Conservation (phyloP, 306 rosid genomes). For the Vachellia collinsii region DNA sequence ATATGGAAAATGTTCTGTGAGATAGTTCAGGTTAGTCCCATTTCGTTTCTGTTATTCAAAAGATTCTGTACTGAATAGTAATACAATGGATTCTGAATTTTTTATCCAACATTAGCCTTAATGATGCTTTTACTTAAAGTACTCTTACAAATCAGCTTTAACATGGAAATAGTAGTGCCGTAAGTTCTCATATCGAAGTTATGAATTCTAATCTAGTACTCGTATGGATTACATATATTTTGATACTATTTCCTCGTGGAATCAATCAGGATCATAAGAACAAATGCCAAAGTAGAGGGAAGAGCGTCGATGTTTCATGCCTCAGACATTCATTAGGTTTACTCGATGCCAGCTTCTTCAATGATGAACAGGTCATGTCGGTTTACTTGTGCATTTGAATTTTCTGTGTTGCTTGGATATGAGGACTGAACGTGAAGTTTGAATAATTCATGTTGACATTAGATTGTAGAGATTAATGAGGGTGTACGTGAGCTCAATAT, state of each 20-base stretch:
- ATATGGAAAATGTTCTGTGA: constrained; percentile 47
- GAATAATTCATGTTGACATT: constrained; percentile 1
- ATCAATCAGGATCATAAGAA: constrained; percentile 58
- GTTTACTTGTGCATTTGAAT: neutral
- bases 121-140: neutral
- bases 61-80: too few relatives aligned
- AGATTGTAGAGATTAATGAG: constrained; percentile 52
- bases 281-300: constrained; percentile 28
- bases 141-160: neutral
- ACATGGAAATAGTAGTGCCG: constrained; percentile 6
- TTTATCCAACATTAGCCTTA: neutral
- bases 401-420: neutral
- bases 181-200: neutral
- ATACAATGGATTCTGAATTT: too few relatives aligned
- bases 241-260: neutral
- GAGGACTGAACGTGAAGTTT: constrained; percentile 11
- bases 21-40: constrained; percentile 38
- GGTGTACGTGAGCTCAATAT: constrained; percentile 48
- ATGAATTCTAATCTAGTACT: constrained; percentile 7
- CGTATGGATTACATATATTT: constrained; percentile 1
- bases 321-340: constrained; percentile 51
- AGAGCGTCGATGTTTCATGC: constrained; percentile 25
- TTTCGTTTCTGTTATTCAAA: constrained; percentile 15
- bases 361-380: constrained; percentile 43
- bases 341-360: constrained; percentile 72